Percentiles rank a stretch among this genome's conserved stretches.
phyloP scores from a whole-genome alignment of 1,284 basidiomycete species.

The Naganishia cerealis region DNA sequence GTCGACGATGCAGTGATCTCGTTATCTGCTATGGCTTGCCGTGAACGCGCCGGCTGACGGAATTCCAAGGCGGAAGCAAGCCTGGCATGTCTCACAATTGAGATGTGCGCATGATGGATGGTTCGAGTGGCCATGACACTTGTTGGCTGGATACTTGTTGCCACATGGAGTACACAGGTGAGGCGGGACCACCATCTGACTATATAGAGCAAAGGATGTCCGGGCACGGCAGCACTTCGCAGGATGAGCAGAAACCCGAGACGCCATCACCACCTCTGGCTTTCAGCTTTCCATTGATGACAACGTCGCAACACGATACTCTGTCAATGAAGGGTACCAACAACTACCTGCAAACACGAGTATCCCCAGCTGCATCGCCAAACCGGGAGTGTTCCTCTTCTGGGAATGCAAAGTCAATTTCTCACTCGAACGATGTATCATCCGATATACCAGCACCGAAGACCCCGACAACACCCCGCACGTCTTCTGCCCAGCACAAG shows the following conservation, averaged over 20 bases:
- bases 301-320: background rate
- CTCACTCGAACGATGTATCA: background rate
- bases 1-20: too few species aligned
- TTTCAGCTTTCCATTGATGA: background rate
- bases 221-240: background rate
- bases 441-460: background rate
- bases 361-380: background rate
- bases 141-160: background rate
- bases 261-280: background rate
- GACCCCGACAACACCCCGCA: background rate
- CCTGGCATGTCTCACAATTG: background rate
- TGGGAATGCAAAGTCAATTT: background rate
- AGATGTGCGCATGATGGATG: background rate
- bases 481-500: constrained; percentile 29
- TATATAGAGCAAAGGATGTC: background rate
- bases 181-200: background rate
- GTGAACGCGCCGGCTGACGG: too few species aligned
- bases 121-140: background rate
- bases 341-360: background rate
- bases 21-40: too few species aligned
- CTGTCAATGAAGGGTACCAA: background rate
- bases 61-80: background rate
- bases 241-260: background rate
- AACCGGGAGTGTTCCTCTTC: too few species aligned
- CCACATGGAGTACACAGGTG: background rate